A percentile compares a stretch with the other conserved stretches of the same genome.
Evolutionary conservation across 176 grass and related monocot genomes (phyloP).

Genomic region (Aegilops longissima): DNA sequence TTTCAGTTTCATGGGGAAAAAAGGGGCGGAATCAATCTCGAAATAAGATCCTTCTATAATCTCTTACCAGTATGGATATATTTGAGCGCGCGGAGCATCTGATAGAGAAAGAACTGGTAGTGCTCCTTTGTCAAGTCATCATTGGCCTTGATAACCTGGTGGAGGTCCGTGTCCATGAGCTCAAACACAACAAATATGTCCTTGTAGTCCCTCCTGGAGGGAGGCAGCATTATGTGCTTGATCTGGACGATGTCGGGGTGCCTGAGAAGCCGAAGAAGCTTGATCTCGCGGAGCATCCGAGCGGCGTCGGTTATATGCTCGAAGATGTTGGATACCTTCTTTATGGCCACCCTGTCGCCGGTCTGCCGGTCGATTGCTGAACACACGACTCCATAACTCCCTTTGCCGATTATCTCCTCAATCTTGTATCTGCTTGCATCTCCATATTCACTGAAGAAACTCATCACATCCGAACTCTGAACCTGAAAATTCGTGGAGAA

Average conservation of each 20-base stretch:
- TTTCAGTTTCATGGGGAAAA: neutral
- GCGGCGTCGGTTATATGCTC: constrained; percentile 87
- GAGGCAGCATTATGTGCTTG: constrained; percentile 90
- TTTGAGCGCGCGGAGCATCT: constrained; percentile 91
- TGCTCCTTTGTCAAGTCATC: constrained; percentile 96
- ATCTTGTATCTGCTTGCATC: constrained; percentile 87
- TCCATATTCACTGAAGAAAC: constrained; percentile 87
- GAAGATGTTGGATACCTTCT: constrained; percentile 90
- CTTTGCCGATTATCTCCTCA: constrained; percentile 85
- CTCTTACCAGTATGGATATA: constrained; percentile 77
- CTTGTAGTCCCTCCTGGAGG: constrained; percentile 77
- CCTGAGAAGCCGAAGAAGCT: constrained; percentile 75
- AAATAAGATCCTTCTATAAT: neutral
- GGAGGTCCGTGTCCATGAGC: constrained; percentile 93
- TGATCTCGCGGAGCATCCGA: constrained; percentile 91
- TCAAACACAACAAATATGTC: constrained; percentile 97
- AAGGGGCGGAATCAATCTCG: neutral
- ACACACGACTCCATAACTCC: constrained; percentile 90
- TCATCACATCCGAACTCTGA: constrained; percentile 78
- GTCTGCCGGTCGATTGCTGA: constrained; percentile 90
- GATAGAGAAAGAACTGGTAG: constrained; percentile 92
- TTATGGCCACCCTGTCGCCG: constrained; percentile 90
- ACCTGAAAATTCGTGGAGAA: neutral
- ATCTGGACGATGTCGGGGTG: constrained; percentile 98
- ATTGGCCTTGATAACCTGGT: constrained; percentile 98